Evolutionary conservation across 768 basidiomycete species (phyloP), one percentile per base, ranked within the genome.

Genomic region (Galerina sulciceps): DNA sequence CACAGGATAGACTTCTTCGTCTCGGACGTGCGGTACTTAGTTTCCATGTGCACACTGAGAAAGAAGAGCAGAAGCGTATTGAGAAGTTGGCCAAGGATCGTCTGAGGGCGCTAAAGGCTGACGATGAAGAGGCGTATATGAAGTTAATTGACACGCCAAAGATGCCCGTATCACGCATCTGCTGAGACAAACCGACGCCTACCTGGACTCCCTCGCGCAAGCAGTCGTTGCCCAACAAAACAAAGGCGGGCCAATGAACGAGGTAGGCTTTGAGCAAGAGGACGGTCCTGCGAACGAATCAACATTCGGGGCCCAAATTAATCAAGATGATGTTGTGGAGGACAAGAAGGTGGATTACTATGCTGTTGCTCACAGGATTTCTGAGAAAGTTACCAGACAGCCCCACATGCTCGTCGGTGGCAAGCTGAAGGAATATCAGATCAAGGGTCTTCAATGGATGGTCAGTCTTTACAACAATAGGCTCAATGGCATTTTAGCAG

Each of bases 101-200:
- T 92, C 79, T 99, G 62, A 94, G 93, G 78, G 97, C 96, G 8
- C 87, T 99, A 65, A 95, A 96, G 76, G 91, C 91, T 26, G 96
- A 99, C 70, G 96, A 99, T 78, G 97, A 99, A 79, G 97, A 98
- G 75, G 96, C 94, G n/a, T 99, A 99, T 75, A 90, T 98, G 86
- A 95, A 95, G 71, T 90, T 99, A 67, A 93, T 99, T 67, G 97
- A 99, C 73, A 97, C 96, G 96, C 96, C 57, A 99, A 99, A 73
- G 97, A 99, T 68, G 97, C 96, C 10, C 91, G 97, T 75, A 98
- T 99, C 75, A 97, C 96, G 0, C 97, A 99, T 75, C 80, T 99
- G 23, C 80, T 99, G 55, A 82, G 90, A 44, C 96, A 99, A 76
- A 99, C 97, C 8, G 96, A 99, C 67, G 67, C 87, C 0, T 99